Evolutionary conservation across 371 early-diverging fungal species (phyloP), one percentile per base, ranked within the genome.

Genomic region (Actinomucor elegans): DNA sequence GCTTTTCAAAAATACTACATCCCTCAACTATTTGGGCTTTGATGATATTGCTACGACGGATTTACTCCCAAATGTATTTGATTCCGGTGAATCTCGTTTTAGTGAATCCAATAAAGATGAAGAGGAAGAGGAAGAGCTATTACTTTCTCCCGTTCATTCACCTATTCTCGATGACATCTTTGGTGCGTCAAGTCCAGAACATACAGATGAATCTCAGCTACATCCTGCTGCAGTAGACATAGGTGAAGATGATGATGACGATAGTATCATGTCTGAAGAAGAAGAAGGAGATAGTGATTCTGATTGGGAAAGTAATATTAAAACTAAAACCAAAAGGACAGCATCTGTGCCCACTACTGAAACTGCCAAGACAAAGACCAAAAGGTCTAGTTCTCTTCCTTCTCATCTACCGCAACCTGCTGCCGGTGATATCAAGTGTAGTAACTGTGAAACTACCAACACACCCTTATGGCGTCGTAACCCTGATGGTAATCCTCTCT

Each of bases 391-490:
- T 18, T 36, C 31, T 21, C 46, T 43, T 28, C 28, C 26, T 33
- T 31, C 34, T 36, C 31, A 14, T 11, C 21, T 23, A 11, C 48
- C 17, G 31, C 21, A 38, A 37, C 27, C 10, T n/a, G n/a, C n/a
- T n/a, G 24, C 38, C 31, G 10, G 12, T 12, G 59, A 55, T 21
- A 41, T 54, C 23, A 34, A 51, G 38, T 68, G 68, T 24, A 57
- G 45, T 23, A 59, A 68, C 35, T 68, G 68, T 49, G 51, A 44
- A 45, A 68, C 68, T 11, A 60, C 57, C n/a, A 68, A 52, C 24
- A 68, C 68, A 29, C 64, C 68, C 8, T 49, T 68, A 18, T 68
- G 68, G 68, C 40, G 67, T 45, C 63, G 67, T 18, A 63, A 63
- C 35, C 57, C 64, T 26, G 55, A 67, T 31, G 67, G 67, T n/a